Conservation (phyloP, 2,329 filamentous ascomycete genomes). For the Talaromyces sp. region DNA sequence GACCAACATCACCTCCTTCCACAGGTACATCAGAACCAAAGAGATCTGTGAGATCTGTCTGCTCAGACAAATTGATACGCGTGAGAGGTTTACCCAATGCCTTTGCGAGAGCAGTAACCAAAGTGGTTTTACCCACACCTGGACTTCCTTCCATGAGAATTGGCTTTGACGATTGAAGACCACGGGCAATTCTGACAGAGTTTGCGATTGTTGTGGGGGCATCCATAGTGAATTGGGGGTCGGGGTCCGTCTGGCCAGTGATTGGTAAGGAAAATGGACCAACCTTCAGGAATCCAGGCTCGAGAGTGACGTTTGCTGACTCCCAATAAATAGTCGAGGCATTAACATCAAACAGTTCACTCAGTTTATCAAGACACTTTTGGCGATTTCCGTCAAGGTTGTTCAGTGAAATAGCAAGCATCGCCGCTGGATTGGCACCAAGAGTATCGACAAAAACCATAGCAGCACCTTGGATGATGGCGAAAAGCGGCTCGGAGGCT, state of each 20-base stretch:
- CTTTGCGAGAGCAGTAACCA: slow-evolving; percentile 81
- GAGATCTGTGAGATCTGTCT: slow-evolving; percentile 95
- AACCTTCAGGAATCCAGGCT: slow-evolving; percentile 61
- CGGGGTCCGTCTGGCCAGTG: slow-evolving; percentile 51
- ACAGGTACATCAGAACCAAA: slow-evolving; percentile 96
- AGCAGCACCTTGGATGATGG: slow-evolving; percentile 80
- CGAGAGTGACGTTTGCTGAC: slow-evolving; percentile 61
- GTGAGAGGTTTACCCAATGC: slow-evolving; percentile 81
- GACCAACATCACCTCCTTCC: slow-evolving; percentile 86
- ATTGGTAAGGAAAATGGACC: slow-evolving; percentile 73
- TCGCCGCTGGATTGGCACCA: slow-evolving; percentile 88
- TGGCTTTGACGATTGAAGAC: slow-evolving; percentile 84
- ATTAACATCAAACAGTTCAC: slow-evolving; percentile 66
- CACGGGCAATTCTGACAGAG: slow-evolving; percentile 85
- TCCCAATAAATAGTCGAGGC: slow-evolving; percentile 67
- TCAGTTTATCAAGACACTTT: slow-evolving; percentile 72
- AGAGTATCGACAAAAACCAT: slow-evolving; percentile 96
- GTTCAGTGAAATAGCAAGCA: slow-evolving; percentile 72
- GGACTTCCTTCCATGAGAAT: slow-evolving; percentile 94
- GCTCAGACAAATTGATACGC: slow-evolving; percentile 94
- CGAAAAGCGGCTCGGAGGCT: slow-evolving; percentile 51
- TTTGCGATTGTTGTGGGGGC: slow-evolving; percentile 90
- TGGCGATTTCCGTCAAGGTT: slow-evolving; percentile 71
- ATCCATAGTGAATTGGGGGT: slow-evolving; percentile 74
- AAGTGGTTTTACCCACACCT: slow-evolving; percentile 96